Evolutionary conservation across 306 rosid genomes (phyloP), one percentile per base, ranked within the genome.

Genomic region (Benincasa hispida): DNA sequence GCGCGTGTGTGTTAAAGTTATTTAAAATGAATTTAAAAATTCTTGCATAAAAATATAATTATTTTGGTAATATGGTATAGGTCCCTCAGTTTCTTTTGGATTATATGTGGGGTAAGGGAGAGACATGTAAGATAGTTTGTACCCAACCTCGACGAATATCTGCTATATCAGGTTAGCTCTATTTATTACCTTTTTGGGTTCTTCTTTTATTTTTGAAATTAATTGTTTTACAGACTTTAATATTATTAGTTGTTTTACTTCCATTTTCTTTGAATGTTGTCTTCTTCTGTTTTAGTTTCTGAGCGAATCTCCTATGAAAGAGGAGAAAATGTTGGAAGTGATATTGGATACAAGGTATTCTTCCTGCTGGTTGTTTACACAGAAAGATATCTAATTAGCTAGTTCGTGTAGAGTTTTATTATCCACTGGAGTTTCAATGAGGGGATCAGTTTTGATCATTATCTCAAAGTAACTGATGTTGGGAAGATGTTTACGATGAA

Each of bases 71-170:
- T 67, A 80, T 87, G 75, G 69, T 79, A 74, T 87, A 94, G 99
- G 99, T 94, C 48, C 99, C 99, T 30, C 99, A 92, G 78, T 94
- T 66, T 87, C 86, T 94, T 80, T 85, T 94, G 88, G 99, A 94
- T 72, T 78, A 92, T 80, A 81, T 80, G 87, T 94, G 99, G 99
- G 88, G 89, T 67, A 90, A 88, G 90, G 95, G 96, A 35, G 80
- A 86, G 87, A 75, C 81, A 34, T 94, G 99, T 83, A 94, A 94
- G 82, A 72, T 92, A 81, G 84, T 90, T 70, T 94, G 99, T 84
- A 90, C 97, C 61, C 99, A 94, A 85, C 99, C 99, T 78, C 96
- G 99, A 47, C 96, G 97, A 61, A 87, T 94, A 84, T 94, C 99
- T 34, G 96, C 97, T 72, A 82, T 66, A 10, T 94, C 99, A 90